Conservation (phyloP, 352 stramenopile genomes). For the Pythium periplocum region DNA sequence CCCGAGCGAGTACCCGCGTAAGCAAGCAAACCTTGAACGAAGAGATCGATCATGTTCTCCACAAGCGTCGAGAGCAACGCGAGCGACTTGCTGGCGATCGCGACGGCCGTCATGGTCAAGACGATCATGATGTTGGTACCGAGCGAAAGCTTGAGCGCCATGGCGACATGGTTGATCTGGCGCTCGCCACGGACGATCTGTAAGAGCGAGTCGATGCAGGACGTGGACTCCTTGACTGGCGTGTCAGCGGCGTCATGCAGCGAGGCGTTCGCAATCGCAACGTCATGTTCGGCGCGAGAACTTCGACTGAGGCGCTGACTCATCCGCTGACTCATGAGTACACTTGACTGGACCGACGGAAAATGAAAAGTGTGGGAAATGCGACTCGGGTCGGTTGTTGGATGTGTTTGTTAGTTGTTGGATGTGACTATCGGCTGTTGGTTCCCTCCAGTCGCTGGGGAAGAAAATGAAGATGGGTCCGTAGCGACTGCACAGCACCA, state of each 20-base stretch:
- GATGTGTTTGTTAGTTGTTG: too few relatives aligned
- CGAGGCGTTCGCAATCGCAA: not conserved
- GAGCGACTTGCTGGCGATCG: constrained; percentile 75
- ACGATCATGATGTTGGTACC: constrained; percentile 63
- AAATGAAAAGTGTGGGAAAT: constrained; percentile 1
- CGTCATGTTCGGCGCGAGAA: constrained; percentile 1
- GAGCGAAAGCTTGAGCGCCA: constrained; percentile 51
- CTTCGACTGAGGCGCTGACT: constrained; percentile 17
- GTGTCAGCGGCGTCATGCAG: not conserved
- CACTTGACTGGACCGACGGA: not conserved
- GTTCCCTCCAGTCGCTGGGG: too few relatives aligned
- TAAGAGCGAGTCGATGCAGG: constrained; percentile 12
- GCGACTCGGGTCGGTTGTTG: too few relatives aligned
- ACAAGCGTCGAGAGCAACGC: constrained; percentile 88
- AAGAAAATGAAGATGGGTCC: too few relatives aligned
- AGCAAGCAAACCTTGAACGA: constrained; percentile 86
- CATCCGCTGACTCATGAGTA: constrained; percentile 1
- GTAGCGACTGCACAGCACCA: too few relatives aligned
- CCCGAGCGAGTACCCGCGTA: constrained; percentile 82
- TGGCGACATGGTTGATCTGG: constrained; percentile 44
- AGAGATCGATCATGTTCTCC: constrained; percentile 91
- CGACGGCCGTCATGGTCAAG: constrained; percentile 63
- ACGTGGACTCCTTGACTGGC: constrained; percentile 8
- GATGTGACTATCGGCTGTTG: too few relatives aligned
- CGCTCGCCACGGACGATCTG: constrained; percentile 29